Conservation (phyloP, 495 filamentous ascomycete genomes). For the Stereocaulon alpinum region DNA sequence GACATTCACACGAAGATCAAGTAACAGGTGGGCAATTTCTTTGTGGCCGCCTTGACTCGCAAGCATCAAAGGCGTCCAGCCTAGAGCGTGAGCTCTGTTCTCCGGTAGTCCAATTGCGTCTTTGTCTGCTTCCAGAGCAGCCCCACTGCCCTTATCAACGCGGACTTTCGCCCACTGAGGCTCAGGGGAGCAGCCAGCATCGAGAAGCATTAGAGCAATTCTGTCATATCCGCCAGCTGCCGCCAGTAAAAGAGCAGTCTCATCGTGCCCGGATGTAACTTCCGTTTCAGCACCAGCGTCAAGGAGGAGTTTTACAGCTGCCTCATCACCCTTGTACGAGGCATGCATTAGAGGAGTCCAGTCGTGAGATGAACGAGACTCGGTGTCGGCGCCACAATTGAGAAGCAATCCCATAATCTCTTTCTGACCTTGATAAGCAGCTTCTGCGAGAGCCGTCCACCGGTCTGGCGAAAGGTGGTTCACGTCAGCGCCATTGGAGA, state of each 20-base stretch:
- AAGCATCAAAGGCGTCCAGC: conserved; percentile 6
- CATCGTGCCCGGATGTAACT: not conserved
- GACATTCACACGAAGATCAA: not conserved
- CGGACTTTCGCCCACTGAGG: not conserved
- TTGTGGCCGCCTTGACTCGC: conserved; percentile 1
- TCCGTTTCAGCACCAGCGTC: not conserved
- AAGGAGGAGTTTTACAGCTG: not conserved
- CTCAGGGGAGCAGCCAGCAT: not conserved
- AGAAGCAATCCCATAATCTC: not conserved
- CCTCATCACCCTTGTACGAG: not conserved
- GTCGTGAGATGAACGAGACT: not conserved
- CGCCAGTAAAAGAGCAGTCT: not conserved
- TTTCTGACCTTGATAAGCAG: not conserved
- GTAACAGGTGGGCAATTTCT: not conserved
- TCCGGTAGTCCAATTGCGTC: not conserved
- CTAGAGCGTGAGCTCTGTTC: not conserved
- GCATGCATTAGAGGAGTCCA: not conserved
- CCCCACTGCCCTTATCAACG: too few species aligned
- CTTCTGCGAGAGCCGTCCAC: not conserved
- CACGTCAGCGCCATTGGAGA: not conserved
- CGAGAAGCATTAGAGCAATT: not conserved
- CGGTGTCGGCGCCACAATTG: not conserved
- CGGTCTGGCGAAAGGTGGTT: not conserved
- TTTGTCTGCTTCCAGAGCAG: not conserved
- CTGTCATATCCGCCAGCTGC: not conserved